Conservation (phyloP, 768 basidiomycete species). For the Auricularia heimuer region DNA sequence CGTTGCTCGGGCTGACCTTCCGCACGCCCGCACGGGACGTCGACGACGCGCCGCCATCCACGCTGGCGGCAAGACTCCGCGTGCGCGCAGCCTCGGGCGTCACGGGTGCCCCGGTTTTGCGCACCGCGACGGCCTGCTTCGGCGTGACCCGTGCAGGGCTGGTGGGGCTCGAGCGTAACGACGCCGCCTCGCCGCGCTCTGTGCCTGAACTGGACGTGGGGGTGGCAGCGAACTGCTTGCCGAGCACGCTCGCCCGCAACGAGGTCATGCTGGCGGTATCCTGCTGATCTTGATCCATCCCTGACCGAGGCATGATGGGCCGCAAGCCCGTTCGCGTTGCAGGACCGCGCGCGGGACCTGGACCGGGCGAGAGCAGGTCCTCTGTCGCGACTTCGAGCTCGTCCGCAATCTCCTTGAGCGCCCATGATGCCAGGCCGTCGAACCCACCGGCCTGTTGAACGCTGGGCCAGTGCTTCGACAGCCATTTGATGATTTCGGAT, state of each 20-base stretch:
- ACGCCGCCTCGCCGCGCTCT: background rate
- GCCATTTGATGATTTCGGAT: slow-evolving; percentile 58
- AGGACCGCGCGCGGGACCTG: slow-evolving; percentile 15
- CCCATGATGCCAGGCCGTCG: slow-evolving; percentile 74
- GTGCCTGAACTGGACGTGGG: background rate
- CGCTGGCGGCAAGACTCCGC: background rate
- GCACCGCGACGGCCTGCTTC: slow-evolving; percentile 13
- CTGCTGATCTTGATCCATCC: slow-evolving; percentile 23
- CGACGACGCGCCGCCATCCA: background rate
- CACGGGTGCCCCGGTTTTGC: background rate
- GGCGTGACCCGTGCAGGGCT: background rate
- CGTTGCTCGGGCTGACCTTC: slow-evolving; percentile 15
- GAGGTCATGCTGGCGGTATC: slow-evolving; percentile 36
- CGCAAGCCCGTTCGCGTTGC: slow-evolving; percentile 23
- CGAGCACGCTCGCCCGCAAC: slow-evolving; percentile 34
- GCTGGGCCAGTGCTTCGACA: slow-evolving; percentile 67
- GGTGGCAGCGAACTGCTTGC: slow-evolving; percentile 16
- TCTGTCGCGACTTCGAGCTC: slow-evolving; percentile 71
- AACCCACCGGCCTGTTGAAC: slow-evolving; percentile 75
- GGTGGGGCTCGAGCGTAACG: background rate
- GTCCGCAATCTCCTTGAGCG: slow-evolving; percentile 77
- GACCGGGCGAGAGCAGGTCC: slow-evolving; percentile 42
- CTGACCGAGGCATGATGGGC: slow-evolving; percentile 12
- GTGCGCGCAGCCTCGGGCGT: background rate
- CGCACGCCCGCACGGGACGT: background rate